Conservation (phyloP, 345 rosid genomes). For the Eutrema heterophyllum region DNA sequence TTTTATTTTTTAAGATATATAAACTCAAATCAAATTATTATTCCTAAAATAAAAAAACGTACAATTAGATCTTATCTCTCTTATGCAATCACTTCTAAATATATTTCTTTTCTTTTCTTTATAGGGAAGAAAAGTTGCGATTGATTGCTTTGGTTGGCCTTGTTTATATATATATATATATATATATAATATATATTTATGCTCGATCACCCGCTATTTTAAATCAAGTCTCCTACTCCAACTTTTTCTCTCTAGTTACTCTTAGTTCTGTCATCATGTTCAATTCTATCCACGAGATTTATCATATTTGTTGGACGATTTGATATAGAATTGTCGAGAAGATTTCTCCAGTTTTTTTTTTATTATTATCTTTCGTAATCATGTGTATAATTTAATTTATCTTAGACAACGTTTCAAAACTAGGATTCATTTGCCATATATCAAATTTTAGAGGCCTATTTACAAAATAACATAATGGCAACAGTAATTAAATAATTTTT, state of each 20-base stretch:
- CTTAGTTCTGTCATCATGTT: slow-evolving; percentile 19
- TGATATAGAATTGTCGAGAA: not conserved
- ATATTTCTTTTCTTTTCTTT: not conserved
- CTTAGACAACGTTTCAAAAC: not conserved
- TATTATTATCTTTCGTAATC: not conserved
- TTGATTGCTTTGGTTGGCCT: slow-evolving; percentile 25
- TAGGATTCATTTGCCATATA: not conserved
- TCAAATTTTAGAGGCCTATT: not conserved
- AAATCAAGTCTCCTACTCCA: slow-evolving; percentile 1
- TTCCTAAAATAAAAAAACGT: not conserved
- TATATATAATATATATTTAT: not conserved
- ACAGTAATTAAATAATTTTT: too few relatives aligned
- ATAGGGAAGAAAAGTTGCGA: not conserved
- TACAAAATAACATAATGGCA: not conserved
- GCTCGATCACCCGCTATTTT: not conserved
- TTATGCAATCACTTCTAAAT: not conserved
- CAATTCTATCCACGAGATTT: slow-evolving; percentile 21
- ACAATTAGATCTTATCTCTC: slow-evolving; percentile 18
- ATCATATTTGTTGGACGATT: slow-evolving; percentile 14
- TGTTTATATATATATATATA: not conserved
- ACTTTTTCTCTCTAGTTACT: slow-evolving; percentile 10
- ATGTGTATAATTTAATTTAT: not conserved
- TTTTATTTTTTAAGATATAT: not conserved
- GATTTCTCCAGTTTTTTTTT: not conserved
- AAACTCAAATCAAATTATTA: slow-evolving; percentile 10